A percentile compares a stretch with the other conserved stretches of the same genome.
These are phyloP conservation scores for Sugiyamaella floridensis DNA, from an alignment of 805 yeast species.

Conservation along the genomic window DNA sequence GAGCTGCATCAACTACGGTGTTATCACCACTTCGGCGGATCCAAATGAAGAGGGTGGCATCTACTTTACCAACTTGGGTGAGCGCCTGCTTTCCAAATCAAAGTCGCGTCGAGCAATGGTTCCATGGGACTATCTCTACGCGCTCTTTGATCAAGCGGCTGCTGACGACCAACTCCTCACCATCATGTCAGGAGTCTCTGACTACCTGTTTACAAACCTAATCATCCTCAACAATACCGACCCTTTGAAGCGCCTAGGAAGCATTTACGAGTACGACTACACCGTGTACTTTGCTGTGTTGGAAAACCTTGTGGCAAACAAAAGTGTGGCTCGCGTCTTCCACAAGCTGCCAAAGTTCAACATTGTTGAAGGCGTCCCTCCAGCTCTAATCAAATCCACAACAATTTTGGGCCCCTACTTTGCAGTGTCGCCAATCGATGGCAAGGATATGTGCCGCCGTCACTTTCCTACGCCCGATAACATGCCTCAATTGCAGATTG, in stretches of 20 bases:
- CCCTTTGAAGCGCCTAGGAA: too few relatives aligned
- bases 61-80: slow-evolving; percentile 9
- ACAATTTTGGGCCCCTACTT: slow-evolving; percentile 75
- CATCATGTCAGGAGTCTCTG: slow-evolving; percentile 42
- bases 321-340: slow-evolving; percentile 54
- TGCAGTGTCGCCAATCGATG: slow-evolving; percentile 63
- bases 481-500: slow-evolving; percentile 10
- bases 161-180: slow-evolving; percentile 52
- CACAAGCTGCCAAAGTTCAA: slow-evolving; percentile 51
- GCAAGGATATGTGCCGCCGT: slow-evolving; percentile 14
- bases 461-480: slow-evolving; percentile 21
- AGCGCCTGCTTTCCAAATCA: slow-evolving; percentile 10
- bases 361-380: slow-evolving; percentile 34
- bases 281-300: slow-evolving; percentile 45
- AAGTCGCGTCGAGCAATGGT: slow-evolving; percentile 10
- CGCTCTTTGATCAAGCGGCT: slow-evolving; percentile 49
- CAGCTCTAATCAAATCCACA: slow-evolving; percentile 49
- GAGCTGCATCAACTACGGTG: slow-evolving; percentile 43
- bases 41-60: slow-evolving; percentile 9
- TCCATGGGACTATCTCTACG: slow-evolving; percentile 44
- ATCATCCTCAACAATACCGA: slow-evolving; percentile 31
- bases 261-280: slow-evolving; percentile 33
- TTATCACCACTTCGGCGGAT: slow-evolving; percentile 22
- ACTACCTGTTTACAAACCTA: slow-evolving; percentile 38
- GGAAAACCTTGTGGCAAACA: slow-evolving; percentile 50